Evolutionary conservation across 805 yeast genomes (phyloP), one percentile per base, ranked within the genome.

Genomic region (Candida cerambycidarum): DNA sequence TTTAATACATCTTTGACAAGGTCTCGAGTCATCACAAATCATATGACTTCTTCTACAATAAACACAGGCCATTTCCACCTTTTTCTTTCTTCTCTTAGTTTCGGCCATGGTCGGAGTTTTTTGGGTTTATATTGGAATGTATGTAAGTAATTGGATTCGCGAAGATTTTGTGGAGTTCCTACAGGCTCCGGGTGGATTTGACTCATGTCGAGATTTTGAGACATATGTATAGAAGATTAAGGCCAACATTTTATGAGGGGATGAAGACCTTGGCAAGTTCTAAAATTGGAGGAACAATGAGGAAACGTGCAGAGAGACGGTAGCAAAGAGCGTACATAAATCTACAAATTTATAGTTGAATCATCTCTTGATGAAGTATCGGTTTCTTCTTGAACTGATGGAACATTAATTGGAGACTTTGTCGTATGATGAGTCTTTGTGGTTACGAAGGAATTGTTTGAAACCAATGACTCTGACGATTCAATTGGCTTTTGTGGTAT

Each of bases 11-110:
- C 97, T 71, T 39, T 81, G 77, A 56, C 96, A 87, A 5, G 93
- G 81, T 54, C 88, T 63, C 14, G 78, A 68, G 32, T 82, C 84
- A 60, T 89, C 96, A 65, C 98, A 90, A 23, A 89, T 85, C 90
- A 90, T 87, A 61, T 90, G 98, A 0, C 96, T 87, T 42, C 98
- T 71, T 30, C 97, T 78, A 59, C 97, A 90, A 57, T 86, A 90
- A 1, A 90, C 85, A 65, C 98, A 90, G 0, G 98, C 95, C 38
- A 75, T 67, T 15, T 69, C 76, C 11, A 76, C 79, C 55, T 81
- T 79, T 55, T 76, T 66, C 61, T 73, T 77, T 41, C 77, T 63
- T 37, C 55, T 56, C 42, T 46, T 37, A 31, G 24, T 33, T 44
- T 45, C 21, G 45, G 34, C 38, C 38, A 34, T 34, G 29, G 5